Evolutionary conservation across 495 filamentous ascomycete species (phyloP).

Genomic region (Penicillium mononematosum): DNA sequence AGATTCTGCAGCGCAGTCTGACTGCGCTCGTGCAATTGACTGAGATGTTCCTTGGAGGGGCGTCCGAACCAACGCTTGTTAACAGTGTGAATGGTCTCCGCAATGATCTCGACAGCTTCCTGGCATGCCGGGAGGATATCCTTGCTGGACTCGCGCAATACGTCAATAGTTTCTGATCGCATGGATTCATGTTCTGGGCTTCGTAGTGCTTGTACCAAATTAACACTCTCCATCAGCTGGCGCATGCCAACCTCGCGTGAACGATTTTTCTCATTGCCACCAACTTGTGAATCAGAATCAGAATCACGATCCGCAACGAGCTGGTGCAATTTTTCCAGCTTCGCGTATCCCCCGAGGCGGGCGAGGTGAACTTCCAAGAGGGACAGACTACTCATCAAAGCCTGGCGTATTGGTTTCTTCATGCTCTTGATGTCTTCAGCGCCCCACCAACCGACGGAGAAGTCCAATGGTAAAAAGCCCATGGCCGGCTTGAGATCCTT

Average conservation of each 20-base stretch:
- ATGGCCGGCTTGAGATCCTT: slow-evolving; percentile 27
- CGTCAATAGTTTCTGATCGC: slow-evolving; percentile 28
- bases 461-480: slow-evolving; percentile 31
- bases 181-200: slow-evolving; percentile 27
- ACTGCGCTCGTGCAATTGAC: slow-evolving; percentile 18
- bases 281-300: slow-evolving; percentile 6
- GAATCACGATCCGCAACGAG: slow-evolving; percentile 15
- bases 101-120: slow-evolving; percentile 20
- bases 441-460: slow-evolving; percentile 32
- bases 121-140: slow-evolving; percentile 28
- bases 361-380: slow-evolving; percentile 30
- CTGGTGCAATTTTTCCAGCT: slow-evolving; percentile 23
- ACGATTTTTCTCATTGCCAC: slow-evolving; percentile 19
- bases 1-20: slow-evolving; percentile 20
- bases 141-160: slow-evolving; percentile 22
- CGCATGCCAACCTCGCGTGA: slow-evolving; percentile 28
- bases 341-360: slow-evolving; percentile 23
- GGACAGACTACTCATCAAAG: slow-evolving; percentile 18
- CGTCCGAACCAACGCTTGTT: slow-evolving; percentile 33
- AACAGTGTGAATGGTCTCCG: slow-evolving; percentile 24
- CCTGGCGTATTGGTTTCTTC: slow-evolving; percentile 28
- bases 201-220: slow-evolving; percentile 24
- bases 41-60: slow-evolving; percentile 18
- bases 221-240: slow-evolving; percentile 29
- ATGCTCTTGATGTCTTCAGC: slow-evolving; percentile 33